Percentiles rank a stretch among this genome's conserved stretches.
phyloP scores from a whole-genome alignment of 2,329 filamentous ascomycete genomes.

The Xylariaceae sp. region DNA sequence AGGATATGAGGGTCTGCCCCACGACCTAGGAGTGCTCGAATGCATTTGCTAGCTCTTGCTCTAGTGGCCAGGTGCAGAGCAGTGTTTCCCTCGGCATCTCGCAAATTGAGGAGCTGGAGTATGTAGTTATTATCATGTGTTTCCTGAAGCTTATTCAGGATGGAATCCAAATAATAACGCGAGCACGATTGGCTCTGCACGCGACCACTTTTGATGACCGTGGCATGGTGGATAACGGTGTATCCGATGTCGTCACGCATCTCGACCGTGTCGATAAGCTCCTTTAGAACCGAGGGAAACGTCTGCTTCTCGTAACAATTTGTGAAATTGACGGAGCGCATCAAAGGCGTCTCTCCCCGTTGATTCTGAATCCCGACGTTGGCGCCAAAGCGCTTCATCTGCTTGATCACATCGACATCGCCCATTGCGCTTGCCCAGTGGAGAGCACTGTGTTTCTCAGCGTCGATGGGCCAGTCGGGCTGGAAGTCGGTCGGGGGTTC shows the following conservation, averaged over 20 bases:
- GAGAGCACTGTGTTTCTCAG: slow-evolving; percentile 85
- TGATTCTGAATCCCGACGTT: slow-evolving; percentile 68
- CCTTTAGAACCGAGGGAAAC: slow-evolving; percentile 79
- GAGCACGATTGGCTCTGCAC: slow-evolving; percentile 82
- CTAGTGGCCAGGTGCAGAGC: slow-evolving; percentile 73
- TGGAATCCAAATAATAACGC: slow-evolving; percentile 88
- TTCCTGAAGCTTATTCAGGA: slow-evolving; percentile 83
- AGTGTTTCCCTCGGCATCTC: slow-evolving; percentile 86
- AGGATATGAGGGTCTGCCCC: slow-evolving; percentile 80
- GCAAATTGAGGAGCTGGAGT: slow-evolving; percentile 73
- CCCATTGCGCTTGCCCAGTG: slow-evolving; percentile 99
- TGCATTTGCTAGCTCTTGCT: slow-evolving; percentile 83
- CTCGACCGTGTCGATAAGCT: slow-evolving; percentile 79
- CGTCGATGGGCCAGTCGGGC: slow-evolving; percentile 88
- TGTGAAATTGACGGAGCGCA: slow-evolving; percentile 92
- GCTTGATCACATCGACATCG: slow-evolving; percentile 85
- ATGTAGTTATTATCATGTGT: slow-evolving; percentile 73
- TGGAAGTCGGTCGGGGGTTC: slow-evolving; percentile 84
- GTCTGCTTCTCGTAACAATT: slow-evolving; percentile 95
- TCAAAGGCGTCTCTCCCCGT: slow-evolving; percentile 83
- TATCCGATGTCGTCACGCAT: slow-evolving; percentile 76
- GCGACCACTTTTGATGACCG: slow-evolving; percentile 79
- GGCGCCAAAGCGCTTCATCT: slow-evolving; percentile 79
- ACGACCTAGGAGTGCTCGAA: slow-evolving; percentile 73
- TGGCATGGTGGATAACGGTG: slow-evolving; percentile 92